Base-by-base conservation (phyloP, 352 stramenopile genomes). In the Thraustochytrium striatum region DNA sequence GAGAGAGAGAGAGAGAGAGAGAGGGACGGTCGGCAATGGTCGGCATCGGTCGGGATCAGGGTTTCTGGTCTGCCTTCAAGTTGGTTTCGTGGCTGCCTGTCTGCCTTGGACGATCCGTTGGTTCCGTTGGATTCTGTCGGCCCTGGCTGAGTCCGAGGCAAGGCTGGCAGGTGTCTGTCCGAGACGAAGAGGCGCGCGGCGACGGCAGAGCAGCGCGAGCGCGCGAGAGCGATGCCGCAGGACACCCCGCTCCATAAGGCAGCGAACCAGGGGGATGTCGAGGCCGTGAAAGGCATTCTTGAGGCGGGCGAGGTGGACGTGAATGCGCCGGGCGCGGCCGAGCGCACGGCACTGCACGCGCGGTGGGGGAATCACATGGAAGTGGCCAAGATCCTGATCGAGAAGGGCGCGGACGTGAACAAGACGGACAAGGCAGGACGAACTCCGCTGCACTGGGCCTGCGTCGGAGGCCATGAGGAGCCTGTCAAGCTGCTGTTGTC, bases 301-400 rank as follows among this genome's bases (percentile, higher is more conserved):
- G 58, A 80, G 11, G 7, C 70, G 3, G 57, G 57, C 9, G 70
- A 80, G 47, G 47, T 75, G 9, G 70, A 80, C 43, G 58, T 80
- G 21, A 80, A 80, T 32, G 70, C 70, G 13, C 55, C 55, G 13
- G 70, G 70, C 28, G 70, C 70, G 0, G 55, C 55, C 16, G 70
- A 80, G 16, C 52, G 70, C 8, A 80, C 70, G 7, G 55, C 70
- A 21, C 36, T 80, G n/a, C 70, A 80, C 1, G 70, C 70, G 0
- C 32, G 50, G n/a, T 57, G 70, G 0, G 70, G 70, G 3, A 80
- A 80, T 62, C 70, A 80, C 36, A 53, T 80, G 32, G 70, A 80
- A 39, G 35, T 69, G 7, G 58, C 58, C 36, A 70, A 81, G 25
- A 25, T 80, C 13, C 70, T 80, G 32, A 80, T 80, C 55, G 41